These are phyloP conservation scores for Tuber melanosporum DNA, from an alignment of 495 filamentous ascomycete species.

Conservation along the genomic window DNA sequence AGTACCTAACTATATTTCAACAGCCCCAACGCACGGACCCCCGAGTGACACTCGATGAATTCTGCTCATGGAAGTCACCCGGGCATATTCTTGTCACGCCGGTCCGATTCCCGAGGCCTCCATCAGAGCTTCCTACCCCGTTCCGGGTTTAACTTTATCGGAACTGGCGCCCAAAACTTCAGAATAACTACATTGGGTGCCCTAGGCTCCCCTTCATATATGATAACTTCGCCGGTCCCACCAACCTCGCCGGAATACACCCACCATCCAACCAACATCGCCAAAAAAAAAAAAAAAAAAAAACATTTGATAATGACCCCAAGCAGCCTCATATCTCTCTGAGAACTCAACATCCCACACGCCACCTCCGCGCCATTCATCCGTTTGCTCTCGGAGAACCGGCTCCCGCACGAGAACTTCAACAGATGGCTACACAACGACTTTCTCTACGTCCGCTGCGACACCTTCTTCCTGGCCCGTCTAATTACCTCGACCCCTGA, in stretches of 20 bases:
- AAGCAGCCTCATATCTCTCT: constrained; percentile 5
- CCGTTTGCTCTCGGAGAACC: constrained; percentile 7
- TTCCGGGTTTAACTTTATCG: too few species aligned
- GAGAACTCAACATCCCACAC: constrained; percentile 16
- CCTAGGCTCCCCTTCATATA: too few species aligned
- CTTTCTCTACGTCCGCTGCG: constrained; percentile 17
- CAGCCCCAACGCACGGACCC: too few species aligned
- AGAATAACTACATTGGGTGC: too few species aligned
- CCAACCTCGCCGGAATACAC: neutral
- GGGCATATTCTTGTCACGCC: too few species aligned
- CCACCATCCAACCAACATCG: neutral
- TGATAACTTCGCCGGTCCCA: too few species aligned
- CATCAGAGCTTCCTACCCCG: too few species aligned
- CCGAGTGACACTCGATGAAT: too few species aligned
- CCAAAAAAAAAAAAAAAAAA: neutral
- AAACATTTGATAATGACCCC: constrained; percentile 8
- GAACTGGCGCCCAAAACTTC: too few species aligned
- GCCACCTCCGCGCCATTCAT: constrained; percentile 19
- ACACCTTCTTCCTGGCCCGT: constrained; percentile 11
- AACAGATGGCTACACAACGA: constrained; percentile 45
- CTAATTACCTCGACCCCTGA: constrained; percentile 11
- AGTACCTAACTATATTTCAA: too few species aligned
- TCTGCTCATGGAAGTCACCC: too few species aligned
- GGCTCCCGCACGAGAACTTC: constrained; percentile 18
- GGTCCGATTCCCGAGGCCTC: too few species aligned